Percentiles rank a stretch among this genome's conserved stretches.
phyloP scores from a whole-genome alignment of 192 early-diverging fungal genomes.

The Glomus cerebriforme region DNA sequence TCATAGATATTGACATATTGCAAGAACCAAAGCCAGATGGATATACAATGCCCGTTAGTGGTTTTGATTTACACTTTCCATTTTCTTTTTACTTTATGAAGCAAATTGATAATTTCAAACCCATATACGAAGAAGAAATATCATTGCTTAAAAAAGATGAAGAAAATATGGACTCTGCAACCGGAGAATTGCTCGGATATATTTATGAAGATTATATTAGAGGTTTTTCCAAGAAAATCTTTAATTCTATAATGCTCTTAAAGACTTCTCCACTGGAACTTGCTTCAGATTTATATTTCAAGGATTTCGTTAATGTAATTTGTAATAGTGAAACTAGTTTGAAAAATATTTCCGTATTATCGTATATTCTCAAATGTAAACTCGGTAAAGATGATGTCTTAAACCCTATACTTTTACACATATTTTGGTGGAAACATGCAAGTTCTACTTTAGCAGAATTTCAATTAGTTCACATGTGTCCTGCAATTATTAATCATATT shows the following conservation, averaged over 20 bases:
- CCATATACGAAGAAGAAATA: constrained; percentile 21
- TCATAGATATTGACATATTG: constrained; percentile 19
- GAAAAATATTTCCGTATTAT: background rate
- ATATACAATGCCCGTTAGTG: constrained; percentile 13
- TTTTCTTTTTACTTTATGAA: constrained; percentile 34
- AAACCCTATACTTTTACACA: constrained; percentile 23
- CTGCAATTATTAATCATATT: background rate
- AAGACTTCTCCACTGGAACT: background rate
- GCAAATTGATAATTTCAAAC: constrained; percentile 31
- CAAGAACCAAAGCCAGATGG: constrained; percentile 26
- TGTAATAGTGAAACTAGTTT: background rate
- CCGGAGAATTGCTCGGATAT: background rate
- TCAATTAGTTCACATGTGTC: constrained; percentile 13
- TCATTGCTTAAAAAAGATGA: background rate
- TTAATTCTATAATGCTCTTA: background rate
- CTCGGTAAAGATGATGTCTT: constrained; percentile 3
- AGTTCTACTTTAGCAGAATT: constrained; percentile 18
- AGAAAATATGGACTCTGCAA: constrained; percentile 9
- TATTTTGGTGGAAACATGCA: constrained; percentile 28
- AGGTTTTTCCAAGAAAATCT: constrained; percentile 7
- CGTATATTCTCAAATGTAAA: constrained; percentile 6
- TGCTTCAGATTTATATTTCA: constrained; percentile 25
- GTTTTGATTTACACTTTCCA: constrained; percentile 28
- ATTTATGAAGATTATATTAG: background rate
- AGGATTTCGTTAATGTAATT: constrained; percentile 28